phyloP scores from a whole-genome alignment of 2,329 filamentous ascomycete species.

The Nothopassalora personata region DNA sequence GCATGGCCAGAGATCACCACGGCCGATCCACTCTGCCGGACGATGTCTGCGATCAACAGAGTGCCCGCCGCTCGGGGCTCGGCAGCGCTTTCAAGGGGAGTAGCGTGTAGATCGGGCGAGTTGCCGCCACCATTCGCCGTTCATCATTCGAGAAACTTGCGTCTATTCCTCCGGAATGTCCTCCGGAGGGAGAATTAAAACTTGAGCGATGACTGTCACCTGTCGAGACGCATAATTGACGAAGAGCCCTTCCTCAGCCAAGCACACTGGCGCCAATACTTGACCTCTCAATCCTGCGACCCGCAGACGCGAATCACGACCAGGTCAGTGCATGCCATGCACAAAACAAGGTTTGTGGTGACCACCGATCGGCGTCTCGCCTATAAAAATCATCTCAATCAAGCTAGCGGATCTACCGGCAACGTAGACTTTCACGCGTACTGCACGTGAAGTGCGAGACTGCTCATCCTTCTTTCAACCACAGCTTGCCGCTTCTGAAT shows the following conservation, averaged over 20 bases:
- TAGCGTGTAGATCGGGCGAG: neutral
- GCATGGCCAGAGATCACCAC: neutral
- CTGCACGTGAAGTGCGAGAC: neutral
- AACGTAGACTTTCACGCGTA: neutral
- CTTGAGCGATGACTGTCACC: neutral
- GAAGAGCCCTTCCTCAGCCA: too few species aligned
- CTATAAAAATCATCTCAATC: neutral
- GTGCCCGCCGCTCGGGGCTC: neutral
- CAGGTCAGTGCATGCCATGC: neutral
- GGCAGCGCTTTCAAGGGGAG: neutral
- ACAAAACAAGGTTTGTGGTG: neutral
- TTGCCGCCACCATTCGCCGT: neutral
- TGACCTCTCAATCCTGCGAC: neutral
- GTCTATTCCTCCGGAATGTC: too few species aligned
- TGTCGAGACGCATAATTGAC: too few species aligned
- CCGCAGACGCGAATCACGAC: neutral
- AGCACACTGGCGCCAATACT: neutral
- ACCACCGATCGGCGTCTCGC: neutral
- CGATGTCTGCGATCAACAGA: neutral
- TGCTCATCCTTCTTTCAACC: neutral
- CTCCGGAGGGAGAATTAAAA: too few species aligned
- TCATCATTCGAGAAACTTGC: neutral
- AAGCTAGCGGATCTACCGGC: constrained; percentile 2
- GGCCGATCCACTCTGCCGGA: neutral
- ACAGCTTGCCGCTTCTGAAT: neutral